phyloP scores from a whole-genome alignment of 2,329 filamentous ascomycete species.

The Trichoderma brevicompactum region DNA sequence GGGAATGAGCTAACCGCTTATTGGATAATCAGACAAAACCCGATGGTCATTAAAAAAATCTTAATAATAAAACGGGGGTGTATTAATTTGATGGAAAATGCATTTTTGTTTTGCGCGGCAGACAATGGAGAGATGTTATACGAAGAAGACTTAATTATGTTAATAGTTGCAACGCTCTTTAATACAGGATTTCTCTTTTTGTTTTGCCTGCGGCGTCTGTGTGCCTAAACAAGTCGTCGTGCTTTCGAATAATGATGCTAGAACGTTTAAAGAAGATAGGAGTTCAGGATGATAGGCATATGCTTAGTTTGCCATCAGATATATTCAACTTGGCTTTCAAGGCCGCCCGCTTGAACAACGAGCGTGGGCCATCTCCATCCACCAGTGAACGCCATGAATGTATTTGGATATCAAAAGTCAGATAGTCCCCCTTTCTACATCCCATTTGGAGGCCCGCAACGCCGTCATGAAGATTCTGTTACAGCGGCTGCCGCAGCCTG shows the following conservation, averaged over 20 bases:
- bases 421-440: neutral
- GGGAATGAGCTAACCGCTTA: constrained; percentile 16
- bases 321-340: neutral
- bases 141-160: constrained; percentile 26
- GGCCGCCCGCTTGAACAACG: neutral
- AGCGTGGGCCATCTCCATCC: neutral
- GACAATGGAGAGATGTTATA: constrained; percentile 13
- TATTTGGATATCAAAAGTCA: neutral
- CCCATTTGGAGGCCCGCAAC: neutral
- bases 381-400: constrained; percentile 5
- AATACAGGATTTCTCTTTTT: constrained; percentile 28
- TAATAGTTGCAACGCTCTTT: constrained; percentile 30
- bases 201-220: neutral
- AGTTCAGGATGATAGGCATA: constrained; percentile 1
- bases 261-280: constrained; percentile 3
- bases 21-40: constrained; percentile 11
- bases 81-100: constrained; percentile 25
- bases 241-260: constrained; percentile 19
- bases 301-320: neutral
- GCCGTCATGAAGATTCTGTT: neutral
- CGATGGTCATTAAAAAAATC: constrained; percentile 12
- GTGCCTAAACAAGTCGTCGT: neutral
- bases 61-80: constrained; percentile 19
- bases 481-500: neutral
- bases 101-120: constrained; percentile 30